Base-by-base conservation (phyloP, 2,329 filamentous ascomycete species). In the Gyromitra esculenta region DNA sequence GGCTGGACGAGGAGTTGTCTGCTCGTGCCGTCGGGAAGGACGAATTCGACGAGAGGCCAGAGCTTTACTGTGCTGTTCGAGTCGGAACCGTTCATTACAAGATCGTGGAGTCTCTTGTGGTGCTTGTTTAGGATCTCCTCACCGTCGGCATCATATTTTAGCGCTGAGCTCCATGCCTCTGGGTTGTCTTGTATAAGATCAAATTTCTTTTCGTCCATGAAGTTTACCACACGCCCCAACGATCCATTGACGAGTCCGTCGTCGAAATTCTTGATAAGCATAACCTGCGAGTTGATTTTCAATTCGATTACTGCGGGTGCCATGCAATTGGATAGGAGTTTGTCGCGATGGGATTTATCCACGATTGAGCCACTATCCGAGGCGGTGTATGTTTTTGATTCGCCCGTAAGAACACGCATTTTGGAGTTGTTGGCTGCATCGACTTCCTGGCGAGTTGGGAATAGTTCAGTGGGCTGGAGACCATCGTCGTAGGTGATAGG, bases 201-300 rank as follows among this genome's bases (percentile, higher is more conserved):
- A 79, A 90, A 91, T 37, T 86, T 88, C 56, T 85, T 85, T 79
- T 91, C 89, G 67, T 87, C 89, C 91, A 94, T 94, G 83, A 97
- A 97, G 5, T 88, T 89, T 11, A 91, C 87, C 3, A 99, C 91
- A 77, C 92, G 94, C 31, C 96, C 96, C 8, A 99, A 87, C 0
- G 95, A 97, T 3, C 96, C 96, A 82, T 99, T 99, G 80, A 98
- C 96, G 0, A 99, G 87, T 0, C 89, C 91, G 50, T 97, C 93
- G 82, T 99, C 96, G 85, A 98, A 91, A 81, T 99, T 99, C 84
- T 99, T 99, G 86, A 99, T 97, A n/a, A 99, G 86, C 96, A 99
- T 99, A 57, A 99, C 96, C 82, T 99, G 96, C 0, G 96, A 93
- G 8, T 94, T 93, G 78, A 96, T 91, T 83, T 97, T 98, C 39